These are phyloP conservation scores for Mortierella sp. DNA, from an alignment of 371 early-diverging fungal genomes.

Conservation along the genomic window DNA sequence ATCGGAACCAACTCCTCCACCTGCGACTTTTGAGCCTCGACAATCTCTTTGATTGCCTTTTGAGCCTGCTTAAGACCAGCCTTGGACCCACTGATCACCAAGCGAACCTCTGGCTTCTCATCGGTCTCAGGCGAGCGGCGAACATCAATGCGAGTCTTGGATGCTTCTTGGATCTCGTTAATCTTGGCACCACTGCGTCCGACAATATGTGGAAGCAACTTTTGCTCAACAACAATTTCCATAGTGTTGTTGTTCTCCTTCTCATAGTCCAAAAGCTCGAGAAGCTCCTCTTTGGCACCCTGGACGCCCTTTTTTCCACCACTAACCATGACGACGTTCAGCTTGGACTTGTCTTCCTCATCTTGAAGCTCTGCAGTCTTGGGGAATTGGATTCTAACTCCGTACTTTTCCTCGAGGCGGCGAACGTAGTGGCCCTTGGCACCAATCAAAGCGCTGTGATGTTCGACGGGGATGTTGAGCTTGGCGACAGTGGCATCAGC, in stretches of 20 bases:
- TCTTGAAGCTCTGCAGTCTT: conserved; percentile 61
- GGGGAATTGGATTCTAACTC: conserved; percentile 83
- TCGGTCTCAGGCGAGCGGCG: conserved; percentile 50
- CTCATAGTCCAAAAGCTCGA: conserved; percentile 84
- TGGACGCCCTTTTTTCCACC: conserved; percentile 83
- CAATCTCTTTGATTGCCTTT: conserved; percentile 63
- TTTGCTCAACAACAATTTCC: conserved; percentile 68
- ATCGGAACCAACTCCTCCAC: conserved; percentile 66
- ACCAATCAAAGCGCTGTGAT: conserved; percentile 85
- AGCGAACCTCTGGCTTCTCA: conserved; percentile 59
- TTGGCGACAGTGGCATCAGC: conserved; percentile 78
- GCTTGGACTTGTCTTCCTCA: conserved; percentile 58
- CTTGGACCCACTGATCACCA: conserved; percentile 73
- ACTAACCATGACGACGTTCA: conserved; percentile 76
- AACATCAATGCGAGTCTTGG: conserved; percentile 77
- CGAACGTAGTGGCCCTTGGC: conserved; percentile 81
- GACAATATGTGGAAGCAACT: conserved; percentile 76
- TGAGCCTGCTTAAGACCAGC: conserved; percentile 64
- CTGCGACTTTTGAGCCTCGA: conserved; percentile 65
- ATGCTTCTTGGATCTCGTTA: conserved; percentile 72
- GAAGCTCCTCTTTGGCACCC: conserved; percentile 79
- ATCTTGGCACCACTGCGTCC: conserved; percentile 79
- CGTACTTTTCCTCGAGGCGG: conserved; percentile 86
- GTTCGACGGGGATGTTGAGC: conserved; percentile 73
- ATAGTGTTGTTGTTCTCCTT: conserved; percentile 71